Base-by-base conservation (phyloP, 495 filamentous ascomycete genomes). In the Hyaloscypha hepaticicola region DNA sequence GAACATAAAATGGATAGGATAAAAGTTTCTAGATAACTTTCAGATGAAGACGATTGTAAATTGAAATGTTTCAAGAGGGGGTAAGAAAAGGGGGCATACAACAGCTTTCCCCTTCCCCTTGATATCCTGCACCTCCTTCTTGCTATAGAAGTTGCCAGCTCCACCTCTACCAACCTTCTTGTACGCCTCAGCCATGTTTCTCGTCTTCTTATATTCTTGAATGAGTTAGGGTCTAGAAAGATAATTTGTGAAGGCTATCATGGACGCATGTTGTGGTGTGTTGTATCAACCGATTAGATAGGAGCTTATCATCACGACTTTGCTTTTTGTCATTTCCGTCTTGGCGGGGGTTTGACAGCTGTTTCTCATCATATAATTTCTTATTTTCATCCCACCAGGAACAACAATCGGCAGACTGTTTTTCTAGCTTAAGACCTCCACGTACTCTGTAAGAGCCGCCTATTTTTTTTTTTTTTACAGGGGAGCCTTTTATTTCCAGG, bases 81-180 rank as follows among this genome's bases (percentile, higher is more conserved):
- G 25, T 25, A 58, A 58, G 2, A 58, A 61, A 58, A 50, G 50
- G 49, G 45, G 52, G 25, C 55, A 72, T 58, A 63, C 55, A 77
- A 73, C 63, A 72, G 68, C 34, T 65, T 68, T 38, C 19, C n/a
- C 56, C 63, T 77, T 77, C 59, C 38, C 38, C 16, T 69, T 68
- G 48, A 71, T 78, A 41, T 83, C 81, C 38, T 82, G 75, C 33
- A 83, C 66, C 60, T 86, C 81, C 69, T 80, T 76, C 60, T 82
- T 77, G 69, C 75, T 78, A 59, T 81, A 80, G 71, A 83, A 88
- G 72, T 90, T 89, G 34, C 86, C 87, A 1, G 85, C 86, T 38
- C 87, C 87, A 33, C 87, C 87, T 31, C 87, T 78, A 53, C 81
- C 83, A 16, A 66, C 74, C 57, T 63, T 67, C 58, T 55, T 62